Evolutionary conservation across 2,329 filamentous ascomycete genomes (phyloP).

Genomic region (Talaromyces piceae): DNA sequence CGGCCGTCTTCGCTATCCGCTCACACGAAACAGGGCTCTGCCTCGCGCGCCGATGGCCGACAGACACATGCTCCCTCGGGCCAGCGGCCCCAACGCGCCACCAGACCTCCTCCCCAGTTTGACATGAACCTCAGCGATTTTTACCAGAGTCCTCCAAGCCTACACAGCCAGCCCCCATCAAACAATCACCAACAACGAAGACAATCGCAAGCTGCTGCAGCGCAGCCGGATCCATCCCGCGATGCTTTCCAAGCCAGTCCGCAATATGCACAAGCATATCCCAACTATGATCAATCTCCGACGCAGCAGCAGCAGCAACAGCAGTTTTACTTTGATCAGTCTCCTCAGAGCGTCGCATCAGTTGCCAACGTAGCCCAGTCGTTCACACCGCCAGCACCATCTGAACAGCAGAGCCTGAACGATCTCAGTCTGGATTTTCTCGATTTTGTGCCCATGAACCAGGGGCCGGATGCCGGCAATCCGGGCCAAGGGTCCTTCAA

Average conservation of each 20-base stretch:
- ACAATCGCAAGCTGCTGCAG: constrained; percentile 3
- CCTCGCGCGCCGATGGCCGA: constrained; percentile 7
- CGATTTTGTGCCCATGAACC: constrained; percentile 39
- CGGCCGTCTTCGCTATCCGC: constrained; percentile 2
- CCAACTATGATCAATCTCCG: constrained; percentile 30
- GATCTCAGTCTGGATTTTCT: constrained; percentile 49
- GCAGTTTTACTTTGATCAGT: constrained; percentile 25
- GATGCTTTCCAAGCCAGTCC: constrained; percentile 21
- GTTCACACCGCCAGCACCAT: constrained; percentile 18
- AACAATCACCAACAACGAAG: constrained; percentile 14
- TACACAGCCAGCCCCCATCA: constrained; percentile 23
- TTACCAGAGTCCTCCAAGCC: constrained; percentile 20
- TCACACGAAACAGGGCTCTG: not conserved
- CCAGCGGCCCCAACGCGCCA: constrained; percentile 28
- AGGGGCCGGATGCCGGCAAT: constrained; percentile 18
- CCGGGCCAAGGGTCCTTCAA: constrained; percentile 25
- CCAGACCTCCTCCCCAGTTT: constrained; percentile 47
- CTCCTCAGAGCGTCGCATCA: constrained; percentile 28
- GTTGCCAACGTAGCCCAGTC: constrained; percentile 18
- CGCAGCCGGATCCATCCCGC: constrained; percentile 15
- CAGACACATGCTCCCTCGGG: constrained; percentile 15
- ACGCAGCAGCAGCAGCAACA: constrained; percentile 19
- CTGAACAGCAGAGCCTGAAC: constrained; percentile 11
- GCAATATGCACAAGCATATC: constrained; percentile 26
- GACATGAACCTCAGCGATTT: constrained; percentile 51